Base-by-base conservation (phyloP, 2,329 filamentous ascomycete species). In the Epicoccum nigrum region DNA sequence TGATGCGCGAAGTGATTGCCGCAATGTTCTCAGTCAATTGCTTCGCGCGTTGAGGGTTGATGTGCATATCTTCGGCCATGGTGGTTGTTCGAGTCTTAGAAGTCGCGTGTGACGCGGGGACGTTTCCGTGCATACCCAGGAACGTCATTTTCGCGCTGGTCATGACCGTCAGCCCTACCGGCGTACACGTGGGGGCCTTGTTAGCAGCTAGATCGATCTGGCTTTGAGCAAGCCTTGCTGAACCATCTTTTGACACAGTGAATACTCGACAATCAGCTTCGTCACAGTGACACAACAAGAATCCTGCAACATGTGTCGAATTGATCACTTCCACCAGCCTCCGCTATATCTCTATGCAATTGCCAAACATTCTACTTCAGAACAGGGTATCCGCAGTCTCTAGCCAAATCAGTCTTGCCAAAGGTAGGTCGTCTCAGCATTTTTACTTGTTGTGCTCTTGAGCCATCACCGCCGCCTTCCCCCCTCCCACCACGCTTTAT, bases 21-120 rank as follows among this genome's bases (percentile, higher is more conserved):
- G 69, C 56, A 28, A 80, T 60, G 55, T 79, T 80, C 48, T 78
- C 76, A 9, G 74, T 63, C 28, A 81, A 72, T 48, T 74, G 69
- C 46, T 75, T 75, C 38, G 77, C 77, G 51, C 78, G 76, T 53
- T 73, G 69, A 28, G 76, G 68, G 53, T 79, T 72, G 15, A 74
- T 62, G 32, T 71, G 65, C 72, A 74, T 74, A 15, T 72, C 65
- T 55, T 67, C 63, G 51, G 70, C 64, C 70, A 73, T 73, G 50
- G 42, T 35, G 33, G 40, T 34, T 49, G 44, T 58, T 50, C 48
- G 32, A 33, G 52, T 56, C 12, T n/a, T 21, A 30, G 43, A 37
- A 38, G 56, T 59, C 45, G 58, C 51, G 44, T 46, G 28, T 41
- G 46, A 51, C 42, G 47, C n/a, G 47, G 40, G 47, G 45, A 40